Conservation (phyloP, 345 rosid species). For the Trapa incisa region DNA sequence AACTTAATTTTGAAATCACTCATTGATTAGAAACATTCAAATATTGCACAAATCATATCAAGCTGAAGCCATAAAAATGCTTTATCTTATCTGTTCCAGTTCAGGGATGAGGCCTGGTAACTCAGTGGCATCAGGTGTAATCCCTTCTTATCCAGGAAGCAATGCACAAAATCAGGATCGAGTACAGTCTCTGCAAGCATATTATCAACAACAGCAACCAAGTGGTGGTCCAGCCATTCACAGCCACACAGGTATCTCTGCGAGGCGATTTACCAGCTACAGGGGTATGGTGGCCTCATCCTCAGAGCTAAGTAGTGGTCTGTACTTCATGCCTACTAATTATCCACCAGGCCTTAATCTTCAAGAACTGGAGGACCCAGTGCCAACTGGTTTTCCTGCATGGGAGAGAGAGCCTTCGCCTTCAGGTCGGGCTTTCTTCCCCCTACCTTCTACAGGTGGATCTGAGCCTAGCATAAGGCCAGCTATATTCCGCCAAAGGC, state of each 20-base stretch:
- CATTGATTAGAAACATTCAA: not conserved
- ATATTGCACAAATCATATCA: not conserved
- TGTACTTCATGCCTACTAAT: slow-evolving; percentile 37
- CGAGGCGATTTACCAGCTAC: slow-evolving; percentile 38
- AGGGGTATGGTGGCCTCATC: slow-evolving; percentile 56
- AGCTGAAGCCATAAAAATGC: not conserved
- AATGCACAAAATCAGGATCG: slow-evolving; percentile 75
- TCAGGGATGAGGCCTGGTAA: slow-evolving; percentile 59
- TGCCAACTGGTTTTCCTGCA: slow-evolving; percentile 29
- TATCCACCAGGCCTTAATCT: slow-evolving; percentile 35
- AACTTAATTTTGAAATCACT: not conserved
- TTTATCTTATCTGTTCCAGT: slow-evolving; percentile 16
- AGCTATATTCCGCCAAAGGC: slow-evolving; percentile 56
- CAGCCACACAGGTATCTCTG: slow-evolving; percentile 36
- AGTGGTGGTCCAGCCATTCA: slow-evolving; percentile 37
- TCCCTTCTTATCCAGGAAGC: slow-evolving; percentile 84
- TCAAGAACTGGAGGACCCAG: slow-evolving; percentile 37
- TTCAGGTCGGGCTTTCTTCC: slow-evolving; percentile 46
- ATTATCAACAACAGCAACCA: slow-evolving; percentile 57
- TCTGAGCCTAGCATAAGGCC: slow-evolving; percentile 36
- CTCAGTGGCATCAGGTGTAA: slow-evolving; percentile 49
- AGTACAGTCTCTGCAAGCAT: slow-evolving; percentile 88
- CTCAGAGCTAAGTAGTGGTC: slow-evolving; percentile 62
- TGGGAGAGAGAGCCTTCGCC: slow-evolving; percentile 73
- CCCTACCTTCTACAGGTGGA: slow-evolving; percentile 30